Base-by-base conservation (phyloP, 1,284 basidiomycete species). In the Ceratobasidium sp. region DNA sequence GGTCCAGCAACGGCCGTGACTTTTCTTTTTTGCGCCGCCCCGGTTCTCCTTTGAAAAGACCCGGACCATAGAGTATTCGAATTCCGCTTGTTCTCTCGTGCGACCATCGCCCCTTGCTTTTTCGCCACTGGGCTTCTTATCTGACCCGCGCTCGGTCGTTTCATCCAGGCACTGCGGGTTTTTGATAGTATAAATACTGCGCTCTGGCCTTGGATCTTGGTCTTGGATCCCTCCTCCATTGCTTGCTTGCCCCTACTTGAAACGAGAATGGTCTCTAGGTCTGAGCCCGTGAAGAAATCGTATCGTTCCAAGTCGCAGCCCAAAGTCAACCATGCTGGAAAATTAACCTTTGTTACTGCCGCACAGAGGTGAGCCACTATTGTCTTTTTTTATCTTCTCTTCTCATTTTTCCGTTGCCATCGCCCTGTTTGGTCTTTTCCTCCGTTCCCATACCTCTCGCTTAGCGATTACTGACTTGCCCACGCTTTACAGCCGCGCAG, bases 281-380 rank as follows among this genome's bases (percentile, higher is more conserved):
- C 70, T 35, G 70, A 73, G 57, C 70, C 70, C 27, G 55, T 59
- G 16, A 73, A 73, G 57, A 73, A 73, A 41, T 3, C 41, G 3
- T 73, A 50, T 23, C 70, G 70, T 44, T 30, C 70, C 70, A 73
- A 73, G 57, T 57, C 70, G 8, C 70, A 73, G 57, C 70, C 70
- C n/a, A 73, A 73, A 48, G 70, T 73, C 12, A 73, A 73, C 44
- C 70, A 73, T 50, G 30, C 38, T 33, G 70, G 70, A 44, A 73
- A 73, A 50, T 44, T 73, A 62, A 73, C 70, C 38, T 73, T 73
- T 73, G 70, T 73, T 30, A 73, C 70, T 27, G 70, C 70, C 41
- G 70, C 70, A 6, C 70, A 73, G 57, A 73, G 70, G 70, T 73
- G 57, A 62, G 70, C 16, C 41, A 3, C 55, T 20, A 16, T 54